Percentiles rank a stretch among this genome's conserved stretches.
phyloP scores from a whole-genome alignment of 805 yeast species.

The Yamadazyma sp. region DNA sequence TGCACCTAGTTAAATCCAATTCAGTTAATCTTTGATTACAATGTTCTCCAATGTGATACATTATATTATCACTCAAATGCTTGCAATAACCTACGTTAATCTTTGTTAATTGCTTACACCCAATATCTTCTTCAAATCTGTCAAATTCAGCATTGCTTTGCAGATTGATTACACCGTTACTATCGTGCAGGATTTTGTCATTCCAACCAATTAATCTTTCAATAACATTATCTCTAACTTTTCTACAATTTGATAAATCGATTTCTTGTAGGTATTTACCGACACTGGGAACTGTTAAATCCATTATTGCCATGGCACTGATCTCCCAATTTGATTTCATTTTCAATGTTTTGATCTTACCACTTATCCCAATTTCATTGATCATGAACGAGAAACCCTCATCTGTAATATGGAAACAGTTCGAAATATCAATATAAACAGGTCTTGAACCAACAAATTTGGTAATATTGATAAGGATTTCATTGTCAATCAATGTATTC shows the following conservation, averaged over 20 bases:
- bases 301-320: conserved; percentile 80
- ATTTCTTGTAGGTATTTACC: conserved; percentile 57
- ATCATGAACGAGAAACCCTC: conserved; percentile 70
- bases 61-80: conserved; percentile 64
- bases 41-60: conserved; percentile 58
- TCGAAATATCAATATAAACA: conserved; percentile 55
- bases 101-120: conserved; percentile 56
- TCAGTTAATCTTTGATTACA: conserved; percentile 54
- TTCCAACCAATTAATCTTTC: conserved; percentile 65
- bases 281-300: conserved; percentile 61
- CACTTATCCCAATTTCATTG: conserved; percentile 66
- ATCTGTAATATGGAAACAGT: conserved; percentile 76
- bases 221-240: conserved; percentile 68
- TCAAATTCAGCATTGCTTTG: conserved; percentile 2
- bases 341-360: conserved; percentile 50
- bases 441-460: conserved; percentile 74
- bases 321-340: conserved; percentile 78
- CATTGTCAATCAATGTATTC: conserved; percentile 59
- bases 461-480: conserved; percentile 54
- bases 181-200: conserved; percentile 6
- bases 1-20: conserved; percentile 69
- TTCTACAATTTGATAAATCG: conserved; percentile 70
- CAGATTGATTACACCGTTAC: conserved; percentile 8
- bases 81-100: conserved; percentile 72
- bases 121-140: conserved; percentile 31